These are phyloP conservation scores for Mycena epipterygia DNA, from an alignment of 768 basidiomycete species.

Conservation along the genomic window DNA sequence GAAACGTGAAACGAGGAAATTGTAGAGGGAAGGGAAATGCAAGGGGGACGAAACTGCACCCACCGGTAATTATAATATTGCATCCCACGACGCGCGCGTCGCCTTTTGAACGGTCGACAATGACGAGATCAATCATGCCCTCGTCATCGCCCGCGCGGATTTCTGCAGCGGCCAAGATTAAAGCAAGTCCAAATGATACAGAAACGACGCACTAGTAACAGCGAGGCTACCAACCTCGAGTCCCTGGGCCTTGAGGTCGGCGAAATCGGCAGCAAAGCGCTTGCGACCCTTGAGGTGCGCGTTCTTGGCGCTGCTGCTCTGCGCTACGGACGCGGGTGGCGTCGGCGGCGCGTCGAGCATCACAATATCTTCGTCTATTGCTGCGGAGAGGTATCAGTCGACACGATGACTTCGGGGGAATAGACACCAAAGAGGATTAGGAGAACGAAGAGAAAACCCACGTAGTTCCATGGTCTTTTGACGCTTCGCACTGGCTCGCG, in stretches of 20 bases:
- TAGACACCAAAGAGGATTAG: too few relatives aligned
- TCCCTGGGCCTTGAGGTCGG: conserved; percentile 56
- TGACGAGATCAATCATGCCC: conserved; percentile 67
- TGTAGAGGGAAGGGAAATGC: too few relatives aligned
- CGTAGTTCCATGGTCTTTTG: conserved; percentile 26
- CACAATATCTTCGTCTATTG: conserved; percentile 31
- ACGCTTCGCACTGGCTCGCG: conserved; percentile 2
- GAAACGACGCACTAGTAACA: conserved; percentile 54
- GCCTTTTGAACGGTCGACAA: conserved; percentile 46
- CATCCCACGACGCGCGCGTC: conserved; percentile 42
- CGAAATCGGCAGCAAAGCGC: conserved; percentile 70
- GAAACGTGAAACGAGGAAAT: too few relatives aligned
- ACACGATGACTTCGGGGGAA: not conserved
- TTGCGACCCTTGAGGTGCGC: conserved; percentile 67
- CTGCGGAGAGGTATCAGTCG: not conserved
- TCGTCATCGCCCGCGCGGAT: conserved; percentile 73
- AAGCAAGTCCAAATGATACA: not conserved
- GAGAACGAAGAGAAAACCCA: not conserved
- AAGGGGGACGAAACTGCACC: not conserved
- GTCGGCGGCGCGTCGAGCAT: conserved; percentile 36
- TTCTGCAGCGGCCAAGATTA: conserved; percentile 48
- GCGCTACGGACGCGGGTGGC: conserved; percentile 26
- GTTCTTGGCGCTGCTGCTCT: conserved; percentile 47
- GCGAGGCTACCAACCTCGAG: conserved; percentile 53
- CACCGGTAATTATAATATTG: conserved; percentile 26